Percentiles rank a stretch among this genome's conserved stretches.
phyloP scores from a whole-genome alignment of 371 early-diverging fungal genomes.

The Mucor saturninus region DNA sequence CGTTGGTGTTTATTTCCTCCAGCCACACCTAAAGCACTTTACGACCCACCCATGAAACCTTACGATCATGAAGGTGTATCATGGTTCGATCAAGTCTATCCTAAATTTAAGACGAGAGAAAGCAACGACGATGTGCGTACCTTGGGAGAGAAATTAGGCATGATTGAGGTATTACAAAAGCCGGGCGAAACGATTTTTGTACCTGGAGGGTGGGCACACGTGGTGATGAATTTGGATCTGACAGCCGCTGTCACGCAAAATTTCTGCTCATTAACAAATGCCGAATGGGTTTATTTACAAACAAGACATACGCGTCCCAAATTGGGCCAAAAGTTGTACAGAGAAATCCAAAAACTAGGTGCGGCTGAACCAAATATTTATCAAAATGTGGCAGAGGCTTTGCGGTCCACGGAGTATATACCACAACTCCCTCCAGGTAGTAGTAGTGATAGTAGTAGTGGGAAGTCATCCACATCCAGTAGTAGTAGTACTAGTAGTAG shows the following conservation, averaged over 20 bases:
- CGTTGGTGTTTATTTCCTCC: conserved; percentile 81
- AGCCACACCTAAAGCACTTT: conserved; percentile 52
- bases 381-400: conserved; percentile 46
- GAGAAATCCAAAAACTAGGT: conserved; percentile 50
- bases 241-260: conserved; percentile 86
- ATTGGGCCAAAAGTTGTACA: conserved; percentile 60
- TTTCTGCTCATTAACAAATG: conserved; percentile 74
- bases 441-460: conserved; percentile 47
- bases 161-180: conserved; percentile 76
- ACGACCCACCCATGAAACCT: conserved; percentile 66
- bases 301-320: conserved; percentile 77
- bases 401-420: conserved; percentile 55
- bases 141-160: conserved; percentile 64
- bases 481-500: conserved; percentile 34
- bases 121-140: conserved; percentile 29
- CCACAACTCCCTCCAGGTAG: conserved; percentile 60
- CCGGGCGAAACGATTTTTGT: conserved; percentile 88
- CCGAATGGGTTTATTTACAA: conserved; percentile 75
- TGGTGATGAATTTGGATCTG: conserved; percentile 84
- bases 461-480: conserved; percentile 40
- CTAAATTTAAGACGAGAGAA: conserved; percentile 46
- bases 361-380: conserved; percentile 45
- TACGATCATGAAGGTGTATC: conserved; percentile 79
- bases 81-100: conserved; percentile 81
- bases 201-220: conserved; percentile 86